Base-by-base conservation (phyloP, 805 yeast species). In the Candida tammaniensis region DNA sequence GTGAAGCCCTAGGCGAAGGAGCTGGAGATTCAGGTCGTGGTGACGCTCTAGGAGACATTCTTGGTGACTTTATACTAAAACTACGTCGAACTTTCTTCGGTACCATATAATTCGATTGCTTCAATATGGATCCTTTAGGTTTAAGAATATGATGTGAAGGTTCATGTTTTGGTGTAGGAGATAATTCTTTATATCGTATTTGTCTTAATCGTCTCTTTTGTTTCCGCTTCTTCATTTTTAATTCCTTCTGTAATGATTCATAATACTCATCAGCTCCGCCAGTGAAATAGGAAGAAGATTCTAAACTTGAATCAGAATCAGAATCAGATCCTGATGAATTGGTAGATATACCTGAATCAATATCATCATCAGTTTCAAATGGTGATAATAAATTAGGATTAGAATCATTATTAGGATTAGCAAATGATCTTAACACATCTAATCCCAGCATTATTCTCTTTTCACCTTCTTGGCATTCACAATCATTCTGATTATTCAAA, bases 121-220 rank as follows among this genome's bases (percentile, higher is more conserved):
- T 66, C 31, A 67, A 45, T n/a, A 67, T 67, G n/a, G 68, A 61
- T 24, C 57, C 48, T 42, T 62, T 61, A 1, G 73, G 73, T 43
- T 63, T 58, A 23, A 67, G 47, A 2, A 51, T 57, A 31, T 61
- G 65, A 44, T 67, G 73, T 18, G 64, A 61, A 4, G 73, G 73
- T 36, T 57, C 55, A 38, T 64, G 69, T 33, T 64, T 65, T 1
- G 66, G 70, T 0, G 61, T 55, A 1, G 69, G 69, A 6, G 66
- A 56, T 9, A 24, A 5, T 38, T 34, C 20, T 33, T 24, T 24
- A 31, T 22, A 24, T 21, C 16, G 21, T 21, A 13, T 34, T 24
- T 10, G 13, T 18, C 18, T 29, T 17, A 17, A 7, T 4, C 5
- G 5, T 13, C 10, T 16, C 21, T 34, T 28, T 17, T 32, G 27